Percentiles rank a stretch among this genome's conserved stretches.
These are phyloP conservation scores for Thelephora ganbajun DNA, from an alignment of 768 basidiomycete species.

Conservation along the genomic window DNA sequence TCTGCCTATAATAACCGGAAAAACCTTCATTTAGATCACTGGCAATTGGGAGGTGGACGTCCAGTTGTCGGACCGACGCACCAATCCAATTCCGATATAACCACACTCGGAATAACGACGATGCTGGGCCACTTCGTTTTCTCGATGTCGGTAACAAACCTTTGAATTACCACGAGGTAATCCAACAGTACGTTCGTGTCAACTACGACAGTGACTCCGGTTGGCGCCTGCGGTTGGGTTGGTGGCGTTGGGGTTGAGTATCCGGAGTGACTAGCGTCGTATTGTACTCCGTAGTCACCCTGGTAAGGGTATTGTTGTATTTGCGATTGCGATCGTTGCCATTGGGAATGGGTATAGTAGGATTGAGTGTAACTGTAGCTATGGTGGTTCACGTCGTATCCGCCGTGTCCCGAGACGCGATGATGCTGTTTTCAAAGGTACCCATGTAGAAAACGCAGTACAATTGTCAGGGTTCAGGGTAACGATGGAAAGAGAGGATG, in stretches of 20 bases:
- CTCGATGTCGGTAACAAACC: constrained; percentile 53
- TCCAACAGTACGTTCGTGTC: constrained; percentile 74
- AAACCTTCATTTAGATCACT: not conserved
- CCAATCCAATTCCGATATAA: constrained; percentile 70
- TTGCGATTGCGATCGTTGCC: not conserved
- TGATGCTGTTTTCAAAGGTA: too few species aligned
- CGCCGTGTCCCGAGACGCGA: too few species aligned
- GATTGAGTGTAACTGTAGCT: too few species aligned
- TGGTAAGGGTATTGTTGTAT: not conserved
- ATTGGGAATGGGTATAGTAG: too few species aligned
- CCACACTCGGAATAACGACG: constrained; percentile 59
- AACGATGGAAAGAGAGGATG: too few species aligned
- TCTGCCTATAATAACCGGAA: constrained; percentile 18
- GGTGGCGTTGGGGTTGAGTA: not conserved
- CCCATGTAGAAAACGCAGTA: too few species aligned
- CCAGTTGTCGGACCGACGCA: constrained; percentile 17
- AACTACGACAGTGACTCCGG: constrained; percentile 38
- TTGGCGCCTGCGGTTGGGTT: constrained; percentile 3
- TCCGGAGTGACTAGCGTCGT: constrained; percentile 8
- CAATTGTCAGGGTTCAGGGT: too few species aligned
- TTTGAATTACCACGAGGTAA: constrained; percentile 46
- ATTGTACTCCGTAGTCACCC: not conserved
- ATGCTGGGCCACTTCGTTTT: constrained; percentile 31
- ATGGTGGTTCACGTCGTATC: not conserved
- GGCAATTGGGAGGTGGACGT: not conserved